Evolutionary conservation across 2,329 filamentous ascomycete species (phyloP), one percentile per base, ranked within the genome.

Genomic region (Trichocomaceae sp.): DNA sequence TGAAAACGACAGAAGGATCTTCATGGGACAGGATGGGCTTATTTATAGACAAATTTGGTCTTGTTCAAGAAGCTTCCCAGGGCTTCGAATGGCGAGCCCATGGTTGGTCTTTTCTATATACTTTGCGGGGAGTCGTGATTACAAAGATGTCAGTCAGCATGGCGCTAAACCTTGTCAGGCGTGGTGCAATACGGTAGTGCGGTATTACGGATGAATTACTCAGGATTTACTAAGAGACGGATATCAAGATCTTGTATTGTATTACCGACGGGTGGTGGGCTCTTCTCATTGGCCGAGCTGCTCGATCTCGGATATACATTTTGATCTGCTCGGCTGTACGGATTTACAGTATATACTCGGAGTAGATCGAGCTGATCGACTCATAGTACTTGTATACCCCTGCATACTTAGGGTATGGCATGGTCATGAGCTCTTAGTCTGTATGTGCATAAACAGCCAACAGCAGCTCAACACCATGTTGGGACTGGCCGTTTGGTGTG

Each of bases 1-100:
- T 58, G 67, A 58, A 66, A 71, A 57, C 54, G 70, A 65, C 19
- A 70, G 56, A 56, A 72, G 57, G 13, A 69, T 52, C 63, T 62
- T 71, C 70, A 73, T 72, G 58, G 63, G 61, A 52, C 35, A 31
- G 41, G 19, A 50, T 3, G 23, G 54, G 53, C 56, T 48, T 62
- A 61, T 69, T 70, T 71, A 70, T 72, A 69, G 41, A 55, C 46
- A 10, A 8, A 35, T 5, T 2, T 29, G 8, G 13, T 33, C 7
- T 20, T 7, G 5, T 9, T 19, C 9, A 49, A 60, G 66, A 65
- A 64, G 31, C 54, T 53, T 58, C 59, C 46, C 37, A 54, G n/a
- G 9, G 3, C 12, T 51, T 42, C 48, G 31, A 42, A 10, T 37
- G 49, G 20, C 46, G 37, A 52, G 12, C 42, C 42, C 13, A 26